Percentiles rank a stretch among this genome's conserved stretches.
phyloP scores from a whole-genome alignment of 768 basidiomycete genomes.

The Leucogyrophana mollusca region DNA sequence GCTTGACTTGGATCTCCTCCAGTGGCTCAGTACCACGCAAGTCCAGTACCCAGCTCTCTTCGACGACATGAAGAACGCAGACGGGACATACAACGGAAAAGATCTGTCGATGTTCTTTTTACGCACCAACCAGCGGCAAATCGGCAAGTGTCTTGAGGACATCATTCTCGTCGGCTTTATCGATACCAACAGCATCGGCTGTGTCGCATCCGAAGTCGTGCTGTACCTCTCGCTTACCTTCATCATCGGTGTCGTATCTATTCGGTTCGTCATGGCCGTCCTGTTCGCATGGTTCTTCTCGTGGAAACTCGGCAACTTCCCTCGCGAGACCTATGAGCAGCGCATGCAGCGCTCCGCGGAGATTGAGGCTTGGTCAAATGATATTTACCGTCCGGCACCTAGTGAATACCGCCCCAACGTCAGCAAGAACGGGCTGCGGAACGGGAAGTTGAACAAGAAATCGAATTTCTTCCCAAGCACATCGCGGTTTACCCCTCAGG shows the following conservation, averaged over 20 bases:
- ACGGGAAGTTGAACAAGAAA: slow-evolving; percentile 52
- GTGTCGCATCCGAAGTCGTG: slow-evolving; percentile 92
- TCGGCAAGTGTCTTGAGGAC: slow-evolving; percentile 86
- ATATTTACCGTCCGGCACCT: slow-evolving; percentile 94
- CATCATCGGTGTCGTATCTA: slow-evolving; percentile 94
- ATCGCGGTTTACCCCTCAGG: slow-evolving; percentile 76
- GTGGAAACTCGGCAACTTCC: slow-evolving; percentile 93
- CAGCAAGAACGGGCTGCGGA: slow-evolving; percentile 60
- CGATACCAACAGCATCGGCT: slow-evolving; percentile 92
- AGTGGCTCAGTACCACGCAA: slow-evolving; percentile 79
- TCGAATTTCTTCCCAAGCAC: slow-evolving; percentile 61
- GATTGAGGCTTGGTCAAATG: slow-evolving; percentile 95
- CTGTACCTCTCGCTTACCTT: slow-evolving; percentile 94
- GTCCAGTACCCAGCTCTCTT: slow-evolving; percentile 85
- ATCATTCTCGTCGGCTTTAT: slow-evolving; percentile 88
- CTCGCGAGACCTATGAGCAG: slow-evolving; percentile 88
- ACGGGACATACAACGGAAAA: slow-evolving; percentile 74
- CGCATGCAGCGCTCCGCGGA: slow-evolving; percentile 85
- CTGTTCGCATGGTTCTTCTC: slow-evolving; percentile 98
- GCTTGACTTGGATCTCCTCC: slow-evolving; percentile 83
- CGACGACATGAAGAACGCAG: slow-evolving; percentile 66
- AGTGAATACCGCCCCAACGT: slow-evolving; percentile 89
- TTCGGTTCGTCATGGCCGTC: slow-evolving; percentile 96
- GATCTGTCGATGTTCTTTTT: slow-evolving; percentile 88
- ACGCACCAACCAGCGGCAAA: slow-evolving; percentile 62